Evolutionary conservation across 2,329 filamentous ascomycete species (phyloP).

Genomic region (Dothideomycetidae sp.): DNA sequence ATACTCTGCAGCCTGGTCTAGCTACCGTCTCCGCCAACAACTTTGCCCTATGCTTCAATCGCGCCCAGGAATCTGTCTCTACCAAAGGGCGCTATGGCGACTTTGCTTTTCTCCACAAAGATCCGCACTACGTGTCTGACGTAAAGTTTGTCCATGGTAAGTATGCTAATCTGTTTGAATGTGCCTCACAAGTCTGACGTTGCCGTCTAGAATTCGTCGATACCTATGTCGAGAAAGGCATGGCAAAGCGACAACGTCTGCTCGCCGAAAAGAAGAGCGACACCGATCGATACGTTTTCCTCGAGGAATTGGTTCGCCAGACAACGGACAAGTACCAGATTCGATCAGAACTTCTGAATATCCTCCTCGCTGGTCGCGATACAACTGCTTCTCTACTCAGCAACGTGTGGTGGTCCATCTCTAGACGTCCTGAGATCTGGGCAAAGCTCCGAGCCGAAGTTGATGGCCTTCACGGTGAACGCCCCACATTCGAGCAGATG

Average conservation of each 20-base stretch:
- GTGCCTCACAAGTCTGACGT: too few relatives aligned
- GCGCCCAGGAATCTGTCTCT: constrained; percentile 19
- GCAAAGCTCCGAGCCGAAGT: constrained; percentile 20
- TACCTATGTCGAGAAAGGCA: constrained; percentile 33
- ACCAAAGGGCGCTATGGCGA: constrained; percentile 7
- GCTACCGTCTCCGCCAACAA: constrained; percentile 8
- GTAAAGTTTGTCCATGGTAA: constrained; percentile 24
- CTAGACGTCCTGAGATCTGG: constrained; percentile 21
- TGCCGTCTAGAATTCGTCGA: constrained; percentile 36
- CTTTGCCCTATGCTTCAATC: constrained; percentile 23
- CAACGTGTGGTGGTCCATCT: constrained; percentile 28
- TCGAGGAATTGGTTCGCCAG: constrained; percentile 33
- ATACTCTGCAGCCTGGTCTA: constrained; percentile 11
- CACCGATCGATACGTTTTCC: constrained; percentile 35
- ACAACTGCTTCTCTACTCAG: constrained; percentile 40
- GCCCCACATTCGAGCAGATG: constrained; percentile 31
- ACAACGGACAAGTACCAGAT: constrained; percentile 35
- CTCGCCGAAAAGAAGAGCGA: constrained; percentile 20
- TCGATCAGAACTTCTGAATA: constrained; percentile 36
- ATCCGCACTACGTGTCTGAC: constrained; percentile 27
- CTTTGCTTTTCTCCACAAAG: constrained; percentile 14
- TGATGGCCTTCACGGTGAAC: constrained; percentile 17
- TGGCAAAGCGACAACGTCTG: constrained; percentile 21
- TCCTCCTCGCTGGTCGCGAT: constrained; percentile 40
- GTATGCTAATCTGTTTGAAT: too few relatives aligned